Conservation (phyloP, 371 early-diverging fungal genomes). For the Mucor plumbeus region DNA sequence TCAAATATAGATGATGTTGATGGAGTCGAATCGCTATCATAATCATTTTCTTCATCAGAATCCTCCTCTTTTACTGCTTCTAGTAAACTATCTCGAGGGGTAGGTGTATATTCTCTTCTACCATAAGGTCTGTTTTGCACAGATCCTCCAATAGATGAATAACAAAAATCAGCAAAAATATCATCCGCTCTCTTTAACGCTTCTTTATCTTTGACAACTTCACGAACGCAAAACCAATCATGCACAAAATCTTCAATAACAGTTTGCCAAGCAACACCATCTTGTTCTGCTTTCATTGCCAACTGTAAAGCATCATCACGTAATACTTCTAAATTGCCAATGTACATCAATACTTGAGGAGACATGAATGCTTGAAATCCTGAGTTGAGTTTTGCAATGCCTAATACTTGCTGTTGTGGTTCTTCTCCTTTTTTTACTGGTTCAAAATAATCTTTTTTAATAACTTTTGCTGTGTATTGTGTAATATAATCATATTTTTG, state of each 20-base stretch:
- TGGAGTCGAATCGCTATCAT: constrained; percentile 1
- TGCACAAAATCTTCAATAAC: constrained; percentile 49
- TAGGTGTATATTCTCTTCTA: constrained; percentile 19
- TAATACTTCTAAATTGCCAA: constrained; percentile 50
- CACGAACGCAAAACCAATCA: constrained; percentile 57
- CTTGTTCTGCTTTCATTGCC: constrained; percentile 46
- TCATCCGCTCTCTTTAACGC: constrained; percentile 42
- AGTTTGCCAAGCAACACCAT: constrained; percentile 48
- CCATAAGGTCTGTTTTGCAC: constrained; percentile 1
- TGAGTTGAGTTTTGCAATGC: constrained; percentile 47
- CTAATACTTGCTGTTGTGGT: constrained; percentile 36
- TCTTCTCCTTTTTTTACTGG: constrained; percentile 18
- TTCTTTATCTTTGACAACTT: constrained; percentile 50
- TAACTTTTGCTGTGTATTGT: constrained; percentile 53
- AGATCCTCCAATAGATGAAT: constrained; percentile 25
- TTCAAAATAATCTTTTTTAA: constrained; percentile 51
- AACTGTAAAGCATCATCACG: constrained; percentile 52
- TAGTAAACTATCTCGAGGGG: constrained; percentile 52
- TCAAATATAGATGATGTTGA: constrained; percentile 7
- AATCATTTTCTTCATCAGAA: constrained; percentile 9
- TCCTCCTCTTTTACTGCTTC: constrained; percentile 32
- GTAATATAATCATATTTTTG: constrained; percentile 54
- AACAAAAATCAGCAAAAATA: constrained; percentile 49
- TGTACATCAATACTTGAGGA: constrained; percentile 44
- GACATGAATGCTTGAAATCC: constrained; percentile 48